Evolutionary conservation across 192 early-diverging fungal genomes (phyloP), one percentile per base, ranked within the genome.

Genomic region (Phycomyces blakesleeanus): DNA sequence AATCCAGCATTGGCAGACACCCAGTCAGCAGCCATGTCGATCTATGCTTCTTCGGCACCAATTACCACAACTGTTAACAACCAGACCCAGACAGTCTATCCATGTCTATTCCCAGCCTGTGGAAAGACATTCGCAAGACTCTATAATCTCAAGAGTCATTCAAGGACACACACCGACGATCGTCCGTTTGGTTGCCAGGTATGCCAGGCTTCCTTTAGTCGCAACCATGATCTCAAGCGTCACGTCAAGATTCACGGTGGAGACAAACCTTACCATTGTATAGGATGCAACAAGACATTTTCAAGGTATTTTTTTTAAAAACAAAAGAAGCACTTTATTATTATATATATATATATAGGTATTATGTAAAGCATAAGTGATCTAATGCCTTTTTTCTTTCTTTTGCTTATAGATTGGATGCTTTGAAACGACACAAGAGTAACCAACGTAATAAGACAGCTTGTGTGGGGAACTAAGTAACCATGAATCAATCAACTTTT

Each of bases 141-240:
- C 21, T 98, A 93, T 66, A 98, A 96, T 75, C 75, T 98, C n/a
- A 90, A 91, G 61, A 86, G 84, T 15, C 93, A 98, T 60, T 81
- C 87, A 61, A 72, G 84, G 18, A 91, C 89, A n/a, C 95, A 97
- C 76, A 87, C 87, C 0, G 81, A 85, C 37, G 87, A 89, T 58
- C 76, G 89, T 10, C 89, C 89, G 0, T 94, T 83, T 75, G 69
- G 76, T n/a, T 90, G 88, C 22, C 16, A 50, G 9, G 55, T 69
- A 25, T 75, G 73, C 27, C 39, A 55, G 7, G 64, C 63, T 50
- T 62, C 73, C 2, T 91, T 91, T 66, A 87, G 83, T 38, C 81
- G 89, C 38, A 85, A 89, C 66, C 88, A 89, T 61, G 89, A 91
- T 62, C 70, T 88, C 5, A 89, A 90, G 58, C 76, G 90, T 7